Evolutionary conservation across 129 eudicot species (phyloP).

Genomic region (Tanacetum coccineum): DNA sequence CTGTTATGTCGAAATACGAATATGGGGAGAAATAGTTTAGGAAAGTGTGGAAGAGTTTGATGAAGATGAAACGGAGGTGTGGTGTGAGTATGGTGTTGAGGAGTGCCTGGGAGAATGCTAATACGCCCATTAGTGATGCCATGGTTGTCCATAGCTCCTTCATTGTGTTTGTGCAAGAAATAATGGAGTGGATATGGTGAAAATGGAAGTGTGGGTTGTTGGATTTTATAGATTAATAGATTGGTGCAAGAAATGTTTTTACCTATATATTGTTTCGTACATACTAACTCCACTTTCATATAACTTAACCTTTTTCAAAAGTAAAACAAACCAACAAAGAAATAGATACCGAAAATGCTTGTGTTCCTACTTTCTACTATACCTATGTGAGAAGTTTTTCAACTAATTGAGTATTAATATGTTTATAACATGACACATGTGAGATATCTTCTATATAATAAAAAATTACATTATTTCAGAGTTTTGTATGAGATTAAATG

Average conservation of each 20-base stretch:
- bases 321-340: too few species aligned
- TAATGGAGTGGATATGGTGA: background rate
- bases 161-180: conserved; percentile 31
- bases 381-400: too few species aligned
- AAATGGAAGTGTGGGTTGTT: conserved; percentile 8
- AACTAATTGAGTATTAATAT: too few species aligned
- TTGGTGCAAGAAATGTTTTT: background rate
- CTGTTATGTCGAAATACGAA: conserved; percentile 84
- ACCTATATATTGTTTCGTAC: background rate
- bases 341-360: too few species aligned
- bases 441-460: too few species aligned
- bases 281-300: too few species aligned
- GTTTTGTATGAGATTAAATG: too few species aligned
- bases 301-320: too few species aligned
- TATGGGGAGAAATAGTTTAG: conserved; percentile 59
- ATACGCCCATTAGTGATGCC: conserved; percentile 84
- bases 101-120: conserved; percentile 77
- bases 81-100: conserved; percentile 72
- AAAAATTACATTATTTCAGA: too few species aligned
- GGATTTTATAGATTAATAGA: conserved; percentile 29
- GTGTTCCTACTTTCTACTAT: too few species aligned
- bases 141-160: conserved; percentile 85
- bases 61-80: conserved; percentile 53
- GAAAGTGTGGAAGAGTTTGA: conserved; percentile 51
- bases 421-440: too few species aligned